phyloP scores from a whole-genome alignment of 371 early-diverging fungal species.

The Mucor indicus region DNA sequence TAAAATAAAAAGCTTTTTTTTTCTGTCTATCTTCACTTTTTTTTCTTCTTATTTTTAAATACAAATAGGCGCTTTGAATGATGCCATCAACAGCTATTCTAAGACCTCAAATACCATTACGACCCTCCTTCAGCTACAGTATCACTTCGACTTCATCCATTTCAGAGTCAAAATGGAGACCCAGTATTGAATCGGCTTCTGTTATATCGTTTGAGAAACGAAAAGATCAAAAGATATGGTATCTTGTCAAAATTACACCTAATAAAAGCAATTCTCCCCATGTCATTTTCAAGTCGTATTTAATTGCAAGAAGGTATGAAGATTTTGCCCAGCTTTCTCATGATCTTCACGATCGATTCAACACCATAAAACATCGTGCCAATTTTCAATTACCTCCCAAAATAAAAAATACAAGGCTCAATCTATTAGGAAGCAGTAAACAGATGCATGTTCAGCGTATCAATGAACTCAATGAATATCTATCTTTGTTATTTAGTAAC shows the following conservation, averaged over 20 bases:
- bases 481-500: conserved; percentile 11
- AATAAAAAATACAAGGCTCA: conserved; percentile 13
- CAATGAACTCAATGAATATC: conserved; percentile 20
- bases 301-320: conserved; percentile 19
- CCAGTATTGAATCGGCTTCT: conserved; percentile 9
- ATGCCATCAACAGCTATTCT: background rate
- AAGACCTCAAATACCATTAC: background rate
- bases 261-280: background rate
- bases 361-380: background rate
- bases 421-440: conserved; percentile 4
- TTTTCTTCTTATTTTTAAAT: no score
- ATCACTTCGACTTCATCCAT: background rate
- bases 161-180: background rate
- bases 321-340: conserved; percentile 26
- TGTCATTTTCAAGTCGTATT: background rate
- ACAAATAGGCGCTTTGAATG: no score
- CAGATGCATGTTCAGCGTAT: conserved; percentile 14
- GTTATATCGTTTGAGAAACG: conserved; percentile 20
- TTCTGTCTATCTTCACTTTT: no score
- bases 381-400: conserved; percentile 10
- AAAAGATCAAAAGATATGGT: conserved; percentile 23
- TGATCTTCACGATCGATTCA: conserved; percentile 16
- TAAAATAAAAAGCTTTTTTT: no score
- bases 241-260: conserved; percentile 14
- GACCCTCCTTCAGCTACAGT: conserved; percentile 1